Percentiles rank a stretch among this genome's conserved stretches.
Conservation (phyloP, 495 filamentous ascomycete genomes). For the Xylaria curta region DNA sequence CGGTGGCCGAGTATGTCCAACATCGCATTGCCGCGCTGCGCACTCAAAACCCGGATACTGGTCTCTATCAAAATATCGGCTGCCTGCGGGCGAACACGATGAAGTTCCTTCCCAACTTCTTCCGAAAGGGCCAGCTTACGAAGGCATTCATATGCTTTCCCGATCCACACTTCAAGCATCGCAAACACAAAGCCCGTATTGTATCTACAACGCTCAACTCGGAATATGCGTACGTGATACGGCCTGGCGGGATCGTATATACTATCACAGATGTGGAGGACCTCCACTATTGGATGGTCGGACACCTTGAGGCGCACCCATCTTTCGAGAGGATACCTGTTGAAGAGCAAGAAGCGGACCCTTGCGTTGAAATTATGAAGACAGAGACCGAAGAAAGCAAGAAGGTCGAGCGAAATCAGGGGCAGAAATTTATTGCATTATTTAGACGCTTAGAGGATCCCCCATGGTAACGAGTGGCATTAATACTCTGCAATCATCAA, state of each 20-base stretch:
- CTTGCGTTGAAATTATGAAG: constrained; percentile 81
- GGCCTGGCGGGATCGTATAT: constrained; percentile 84
- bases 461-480: constrained; percentile 58
- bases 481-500: not conserved
- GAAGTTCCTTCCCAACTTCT: constrained; percentile 98
- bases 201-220: constrained; percentile 85
- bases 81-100: constrained; percentile 92
- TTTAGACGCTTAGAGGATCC: constrained; percentile 84
- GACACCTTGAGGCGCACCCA: constrained; percentile 76
- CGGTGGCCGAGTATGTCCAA: constrained; percentile 87
- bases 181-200: constrained; percentile 96
- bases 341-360: constrained; percentile 72
- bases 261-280: constrained; percentile 98
- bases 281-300: constrained; percentile 89
- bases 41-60: constrained; percentile 62
- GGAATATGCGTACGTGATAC: constrained; percentile 90
- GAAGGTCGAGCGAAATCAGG: constrained; percentile 91
- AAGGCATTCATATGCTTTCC: constrained; percentile 98
- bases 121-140: constrained; percentile 73
- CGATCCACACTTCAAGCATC: constrained; percentile 95
- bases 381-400: constrained; percentile 94
- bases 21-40: constrained; percentile 85
- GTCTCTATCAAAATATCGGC: constrained; percentile 80
- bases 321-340: constrained; percentile 69
- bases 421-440: constrained; percentile 84